A percentile compares a stretch with the other conserved stretches of the same genome.
Conservation (phyloP, 306 rosid species). For the Betula pendula region DNA sequence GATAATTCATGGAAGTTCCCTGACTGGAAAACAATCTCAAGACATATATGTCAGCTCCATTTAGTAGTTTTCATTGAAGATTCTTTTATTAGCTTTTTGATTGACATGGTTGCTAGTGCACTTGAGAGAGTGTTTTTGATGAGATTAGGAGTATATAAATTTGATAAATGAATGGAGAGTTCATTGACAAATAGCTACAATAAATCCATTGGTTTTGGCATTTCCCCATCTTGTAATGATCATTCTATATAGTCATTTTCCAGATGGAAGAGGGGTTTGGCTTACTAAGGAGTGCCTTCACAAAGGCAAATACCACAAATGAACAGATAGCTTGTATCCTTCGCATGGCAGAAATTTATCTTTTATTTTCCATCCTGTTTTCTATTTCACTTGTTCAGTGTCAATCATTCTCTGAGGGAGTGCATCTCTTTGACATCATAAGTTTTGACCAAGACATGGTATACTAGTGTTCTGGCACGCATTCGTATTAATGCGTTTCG, state of each 20-base stretch:
- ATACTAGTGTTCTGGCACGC: slow-evolving; percentile 63
- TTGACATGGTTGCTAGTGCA: neutral
- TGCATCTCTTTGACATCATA: slow-evolving; percentile 51
- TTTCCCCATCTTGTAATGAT: slow-evolving; percentile 12
- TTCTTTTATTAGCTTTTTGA: slow-evolving; percentile 8
- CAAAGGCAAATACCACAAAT: slow-evolving; percentile 41
- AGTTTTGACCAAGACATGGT: slow-evolving; percentile 91
- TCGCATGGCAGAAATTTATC: slow-evolving; percentile 9
- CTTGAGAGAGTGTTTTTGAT: slow-evolving; percentile 1
- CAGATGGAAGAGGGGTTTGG: slow-evolving; percentile 80
- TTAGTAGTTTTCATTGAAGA: slow-evolving; percentile 6
- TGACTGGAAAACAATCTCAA: neutral
- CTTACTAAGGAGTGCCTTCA: slow-evolving; percentile 63
- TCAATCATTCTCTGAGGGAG: slow-evolving; percentile 1
- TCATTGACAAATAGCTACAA: neutral
- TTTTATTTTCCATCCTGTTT: neutral
- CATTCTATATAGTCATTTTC: slow-evolving; percentile 31
- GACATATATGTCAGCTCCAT: neutral
- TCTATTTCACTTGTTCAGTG: neutral
- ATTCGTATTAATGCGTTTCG: slow-evolving; percentile 90
- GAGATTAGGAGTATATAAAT: too few species aligned
- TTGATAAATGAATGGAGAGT: slow-evolving; percentile 17
- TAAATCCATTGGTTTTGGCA: slow-evolving; percentile 23
- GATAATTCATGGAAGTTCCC: neutral
- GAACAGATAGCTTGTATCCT: slow-evolving; percentile 83